phyloP scores from a whole-genome alignment of 163 green algal genomes.

The Scenedesmus sp. region DNA sequence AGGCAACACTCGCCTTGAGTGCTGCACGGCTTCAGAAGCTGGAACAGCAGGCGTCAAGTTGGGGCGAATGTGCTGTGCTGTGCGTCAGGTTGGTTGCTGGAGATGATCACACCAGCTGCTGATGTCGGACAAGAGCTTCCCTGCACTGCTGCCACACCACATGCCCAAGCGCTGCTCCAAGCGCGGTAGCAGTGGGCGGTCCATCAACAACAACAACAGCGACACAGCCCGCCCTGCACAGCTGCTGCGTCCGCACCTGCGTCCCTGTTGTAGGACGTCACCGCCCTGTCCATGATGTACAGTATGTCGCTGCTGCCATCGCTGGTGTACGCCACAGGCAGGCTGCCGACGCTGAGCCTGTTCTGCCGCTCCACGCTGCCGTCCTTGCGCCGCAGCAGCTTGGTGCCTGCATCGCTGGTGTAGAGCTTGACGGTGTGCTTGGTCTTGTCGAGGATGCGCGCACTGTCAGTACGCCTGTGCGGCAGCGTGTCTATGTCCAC shows the following conservation, averaged over 20 bases:
- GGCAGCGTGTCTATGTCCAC: slow-evolving; percentile 74
- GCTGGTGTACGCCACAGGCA: slow-evolving; percentile 86
- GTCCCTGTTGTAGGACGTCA: slow-evolving; percentile 33
- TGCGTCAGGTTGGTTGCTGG: too few species aligned
- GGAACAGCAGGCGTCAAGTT: too few species aligned
- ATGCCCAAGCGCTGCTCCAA: neutral
- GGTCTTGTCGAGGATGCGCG: slow-evolving; percentile 84
- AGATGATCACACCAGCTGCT: too few species aligned
- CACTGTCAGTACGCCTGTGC: slow-evolving; percentile 75
- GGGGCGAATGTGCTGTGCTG: too few species aligned
- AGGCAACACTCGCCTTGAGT: too few species aligned
- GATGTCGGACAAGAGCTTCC: too few species aligned
- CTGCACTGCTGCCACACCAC: too few species aligned
- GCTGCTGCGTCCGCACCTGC: neutral
- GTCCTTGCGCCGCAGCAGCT: slow-evolving; percentile 66
- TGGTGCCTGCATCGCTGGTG: slow-evolving; percentile 77
- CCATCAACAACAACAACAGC: neutral
- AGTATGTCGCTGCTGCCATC: slow-evolving; percentile 12
- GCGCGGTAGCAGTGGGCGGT: neutral
- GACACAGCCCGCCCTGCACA: neutral
- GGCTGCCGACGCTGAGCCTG: slow-evolving; percentile 78
- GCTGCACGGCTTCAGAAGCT: too few species aligned
- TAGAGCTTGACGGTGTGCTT: slow-evolving; percentile 83
- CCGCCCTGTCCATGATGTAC: slow-evolving; percentile 58
- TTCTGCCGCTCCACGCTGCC: slow-evolving; percentile 85